Evolutionary conservation across 352 stramenopile genomes (phyloP).

Genomic region (Halophytophthora batemanensis): DNA sequence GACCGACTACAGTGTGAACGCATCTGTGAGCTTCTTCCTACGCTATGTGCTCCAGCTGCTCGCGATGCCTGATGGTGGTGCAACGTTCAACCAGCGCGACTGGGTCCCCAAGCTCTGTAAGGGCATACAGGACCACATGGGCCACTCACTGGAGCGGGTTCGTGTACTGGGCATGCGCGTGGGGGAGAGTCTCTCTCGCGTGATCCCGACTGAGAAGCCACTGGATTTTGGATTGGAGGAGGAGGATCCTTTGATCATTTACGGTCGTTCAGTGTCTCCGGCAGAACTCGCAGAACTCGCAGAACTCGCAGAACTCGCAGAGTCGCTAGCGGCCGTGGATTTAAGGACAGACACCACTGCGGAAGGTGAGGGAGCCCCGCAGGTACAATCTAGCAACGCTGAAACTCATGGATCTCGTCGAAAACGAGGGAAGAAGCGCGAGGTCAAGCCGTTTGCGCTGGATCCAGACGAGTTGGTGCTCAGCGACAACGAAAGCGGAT

Average conservation of each 20-base stretch:
- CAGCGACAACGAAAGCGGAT: conserved; percentile 42
- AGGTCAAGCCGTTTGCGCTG: conserved; percentile 27
- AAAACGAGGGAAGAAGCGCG: conserved; percentile 12
- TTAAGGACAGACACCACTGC: conserved; percentile 1
- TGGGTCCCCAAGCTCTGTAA: conserved; percentile 71
- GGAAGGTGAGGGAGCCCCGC: conserved; percentile 1
- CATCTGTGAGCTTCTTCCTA: conserved; percentile 64
- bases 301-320: conserved; percentile 26
- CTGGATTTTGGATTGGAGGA: conserved; percentile 56
- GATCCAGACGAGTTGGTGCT: conserved; percentile 60
- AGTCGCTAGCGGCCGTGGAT: conserved; percentile 10
- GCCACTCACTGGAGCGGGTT: conserved; percentile 53
- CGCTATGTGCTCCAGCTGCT: conserved; percentile 49
- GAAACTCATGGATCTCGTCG: conserved; percentile 5
- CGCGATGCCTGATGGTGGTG: conserved; percentile 4
- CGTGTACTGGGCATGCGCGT: conserved; percentile 66
- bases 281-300: conserved; percentile 27
- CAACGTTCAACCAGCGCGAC: conserved; percentile 31
- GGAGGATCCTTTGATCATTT: conserved; percentile 39
- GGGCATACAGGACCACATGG: conserved; percentile 73
- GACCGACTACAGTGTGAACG: conserved; percentile 53
- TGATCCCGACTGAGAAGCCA: conserved; percentile 59
- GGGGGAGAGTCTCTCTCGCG: conserved; percentile 54
- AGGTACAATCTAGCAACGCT: neutral
- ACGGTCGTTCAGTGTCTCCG: conserved; percentile 21